Evolutionary conservation across 257 asterid genomes (phyloP), one percentile per base, ranked within the genome.

Genomic region (Mitragyna speciosa): DNA sequence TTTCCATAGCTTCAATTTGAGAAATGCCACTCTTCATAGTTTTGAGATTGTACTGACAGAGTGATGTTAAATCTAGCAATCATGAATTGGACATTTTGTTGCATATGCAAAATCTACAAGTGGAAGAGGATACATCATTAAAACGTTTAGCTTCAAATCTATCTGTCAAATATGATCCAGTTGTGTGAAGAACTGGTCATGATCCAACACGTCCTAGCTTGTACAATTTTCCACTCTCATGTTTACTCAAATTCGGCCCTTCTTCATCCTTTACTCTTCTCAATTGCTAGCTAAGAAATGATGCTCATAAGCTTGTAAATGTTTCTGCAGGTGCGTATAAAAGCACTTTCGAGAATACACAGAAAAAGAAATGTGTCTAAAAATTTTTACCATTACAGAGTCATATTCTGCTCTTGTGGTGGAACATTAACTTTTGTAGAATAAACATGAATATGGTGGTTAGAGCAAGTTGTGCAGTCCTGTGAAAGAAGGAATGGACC

Each of bases 141-240:
- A 11, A 73, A 54, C 3, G 8, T 19, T 16, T 51, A 31, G 20
- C 68, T 74, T 74, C 33, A 52, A 22, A 31, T 74, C 36, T 64
- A 52, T 22, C 78, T 75, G 52, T 22, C 69, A n/a, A 26, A 33
- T 39, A 20, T 19, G 54, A 70, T 52, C 73, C 73, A 69, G 30
- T 39, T 41, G 52, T 69, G 67, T 31, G n/a, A 5, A 36, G n/a
- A 33, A 54, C 43, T 15, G 41, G 43, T 11, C 36, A 33, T 36
- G 36, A 8, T 16, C 12, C 11, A 24, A 22, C 6, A 66, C 54
- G 10, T 2, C 20, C 67, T 19, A 73, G 17, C 52, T 54, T 56
- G 49, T 74, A 26, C 78, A 33, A 30, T 30, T 56, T 74, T 66
- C 3, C 41, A 74, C 56, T 74, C 61, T 73, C n/a, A n/a, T 54